A percentile compares a stretch with the other conserved stretches of the same genome.
phyloP scores from a whole-genome alignment of 2,329 filamentous ascomycete genomes.

The Fusarium mundagurra region DNA sequence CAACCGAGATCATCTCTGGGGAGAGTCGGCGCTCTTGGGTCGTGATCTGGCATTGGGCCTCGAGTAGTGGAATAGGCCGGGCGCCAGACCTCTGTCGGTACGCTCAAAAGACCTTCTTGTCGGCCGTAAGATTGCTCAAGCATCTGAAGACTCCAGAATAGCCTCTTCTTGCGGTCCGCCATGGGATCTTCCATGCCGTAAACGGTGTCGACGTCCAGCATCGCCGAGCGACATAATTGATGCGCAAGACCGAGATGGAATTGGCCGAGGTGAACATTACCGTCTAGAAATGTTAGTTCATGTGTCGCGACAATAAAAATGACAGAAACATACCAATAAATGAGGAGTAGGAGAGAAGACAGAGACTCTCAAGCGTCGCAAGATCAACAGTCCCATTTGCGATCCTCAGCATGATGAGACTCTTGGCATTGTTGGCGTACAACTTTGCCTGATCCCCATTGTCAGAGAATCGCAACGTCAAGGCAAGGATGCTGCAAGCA shows the following conservation, averaged over 20 bases:
- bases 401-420: slow-evolving; percentile 58
- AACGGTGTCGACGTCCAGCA: slow-evolving; percentile 55
- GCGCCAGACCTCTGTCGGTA: slow-evolving; percentile 54
- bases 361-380: slow-evolving; percentile 60
- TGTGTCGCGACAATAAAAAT: not conserved
- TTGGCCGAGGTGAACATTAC: slow-evolving; percentile 58
- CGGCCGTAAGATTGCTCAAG: slow-evolving; percentile 61
- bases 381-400: slow-evolving; percentile 61
- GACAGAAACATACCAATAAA: slow-evolving; percentile 55
- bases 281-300: slow-evolving; percentile 50
- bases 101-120: slow-evolving; percentile 55
- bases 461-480: slow-evolving; percentile 53
- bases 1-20: slow-evolving; percentile 57
- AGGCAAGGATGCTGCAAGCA: slow-evolving; percentile 52
- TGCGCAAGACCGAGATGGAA: slow-evolving; percentile 61
- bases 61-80: slow-evolving; percentile 44
- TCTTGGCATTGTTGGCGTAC: slow-evolving; percentile 53
- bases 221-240: slow-evolving; percentile 61
- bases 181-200: slow-evolving; percentile 50
- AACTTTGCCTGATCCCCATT: slow-evolving; percentile 47
- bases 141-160: slow-evolving; percentile 62
- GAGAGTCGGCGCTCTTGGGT: slow-evolving; percentile 52
- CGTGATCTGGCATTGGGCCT: slow-evolving; percentile 39
- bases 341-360: slow-evolving; percentile 59
- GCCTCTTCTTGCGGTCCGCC: slow-evolving; percentile 57